Evolutionary conservation across 2,329 filamentous ascomycete species (phyloP).

Genomic region (Fusarium falciforme): DNA sequence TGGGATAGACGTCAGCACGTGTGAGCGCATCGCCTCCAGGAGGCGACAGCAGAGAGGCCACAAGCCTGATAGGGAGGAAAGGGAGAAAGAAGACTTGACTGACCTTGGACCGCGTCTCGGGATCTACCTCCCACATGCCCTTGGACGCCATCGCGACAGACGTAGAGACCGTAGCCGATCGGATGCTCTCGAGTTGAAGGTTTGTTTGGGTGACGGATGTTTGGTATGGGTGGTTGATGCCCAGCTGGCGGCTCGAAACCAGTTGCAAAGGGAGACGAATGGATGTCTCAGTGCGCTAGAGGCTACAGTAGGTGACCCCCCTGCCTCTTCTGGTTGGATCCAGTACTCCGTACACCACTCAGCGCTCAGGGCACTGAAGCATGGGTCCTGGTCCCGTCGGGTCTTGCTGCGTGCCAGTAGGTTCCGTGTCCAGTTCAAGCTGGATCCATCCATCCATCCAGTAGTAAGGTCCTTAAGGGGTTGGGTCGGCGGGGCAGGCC

Average conservation of each 20-base stretch:
- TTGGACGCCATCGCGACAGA: conserved; percentile 69
- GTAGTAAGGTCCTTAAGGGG: conserved; percentile 25
- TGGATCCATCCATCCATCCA: conserved; percentile 2
- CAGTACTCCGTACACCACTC: conserved; percentile 29
- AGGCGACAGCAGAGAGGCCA: background rate
- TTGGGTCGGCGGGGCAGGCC: conserved; percentile 27
- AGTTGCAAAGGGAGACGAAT: conserved; percentile 36
- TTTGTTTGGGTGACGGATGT: conserved; percentile 6
- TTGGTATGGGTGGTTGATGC: conserved; percentile 28
- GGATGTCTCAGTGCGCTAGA: conserved; percentile 23
- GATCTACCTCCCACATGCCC: conserved; percentile 98
- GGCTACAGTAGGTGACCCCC: background rate
- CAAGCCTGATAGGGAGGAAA: conserved; percentile 8
- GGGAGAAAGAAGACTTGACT: conserved; percentile 33
- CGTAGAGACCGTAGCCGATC: conserved; percentile 8
- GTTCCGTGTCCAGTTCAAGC: conserved; percentile 18
- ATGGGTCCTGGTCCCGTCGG: conserved; percentile 11
- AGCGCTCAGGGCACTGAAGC: conserved; percentile 22
- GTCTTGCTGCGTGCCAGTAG: background rate
- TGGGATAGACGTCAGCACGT: conserved; percentile 52
- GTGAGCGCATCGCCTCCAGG: conserved; percentile 8
- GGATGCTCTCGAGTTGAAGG: background rate
- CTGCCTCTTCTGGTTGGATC: conserved; percentile 6
- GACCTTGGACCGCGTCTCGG: conserved; percentile 96
- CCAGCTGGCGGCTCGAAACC: conserved; percentile 25